Percentiles rank a stretch among this genome's conserved stretches.
These are phyloP conservation scores for Naganishia sp. DNA, from an alignment of 1,284 basidiomycete genomes.

Conservation along the genomic window DNA sequence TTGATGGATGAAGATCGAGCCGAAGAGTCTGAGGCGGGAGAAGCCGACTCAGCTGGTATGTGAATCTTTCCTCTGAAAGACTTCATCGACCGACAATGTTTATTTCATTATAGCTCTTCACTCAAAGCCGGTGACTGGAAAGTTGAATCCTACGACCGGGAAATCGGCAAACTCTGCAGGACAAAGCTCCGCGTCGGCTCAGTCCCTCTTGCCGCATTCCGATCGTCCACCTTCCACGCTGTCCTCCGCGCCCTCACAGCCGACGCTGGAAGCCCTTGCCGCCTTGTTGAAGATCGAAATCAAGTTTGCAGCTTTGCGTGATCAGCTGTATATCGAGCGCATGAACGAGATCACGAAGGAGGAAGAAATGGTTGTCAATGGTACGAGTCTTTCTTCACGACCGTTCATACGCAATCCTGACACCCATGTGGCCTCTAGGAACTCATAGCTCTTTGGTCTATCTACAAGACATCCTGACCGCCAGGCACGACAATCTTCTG, in stretches of 20 bases:
- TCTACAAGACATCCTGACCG: constrained; percentile 51
- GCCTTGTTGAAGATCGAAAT: constrained; percentile 60
- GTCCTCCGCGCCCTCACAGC: constrained; percentile 49
- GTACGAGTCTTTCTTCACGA: constrained; percentile 41
- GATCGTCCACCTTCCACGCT: constrained; percentile 33
- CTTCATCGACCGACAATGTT: not conserved
- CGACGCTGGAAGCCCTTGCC: constrained; percentile 57
- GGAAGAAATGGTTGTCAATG: constrained; percentile 58
- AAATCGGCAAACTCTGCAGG: constrained; percentile 2
- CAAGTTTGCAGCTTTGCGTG: constrained; percentile 59
- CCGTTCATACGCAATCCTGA: not conserved
- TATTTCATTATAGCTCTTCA: not conserved
- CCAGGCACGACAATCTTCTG: constrained; percentile 47
- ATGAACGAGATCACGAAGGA: constrained; percentile 60
- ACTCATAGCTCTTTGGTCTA: constrained; percentile 59
- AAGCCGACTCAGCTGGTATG: not conserved
- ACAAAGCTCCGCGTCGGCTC: not conserved
- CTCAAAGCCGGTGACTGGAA: not conserved
- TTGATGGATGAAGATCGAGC: not conserved
- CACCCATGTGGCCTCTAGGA: constrained; percentile 43
- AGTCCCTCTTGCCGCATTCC: constrained; percentile 1
- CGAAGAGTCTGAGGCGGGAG: constrained; percentile 16
- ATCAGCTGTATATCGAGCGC: constrained; percentile 60
- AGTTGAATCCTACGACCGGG: not conserved
- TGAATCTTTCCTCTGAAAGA: not conserved